Percentiles rank a stretch among this genome's conserved stretches.
phyloP scores from a whole-genome alignment of 441 rosid genomes.

The Macaranga tanarius region DNA sequence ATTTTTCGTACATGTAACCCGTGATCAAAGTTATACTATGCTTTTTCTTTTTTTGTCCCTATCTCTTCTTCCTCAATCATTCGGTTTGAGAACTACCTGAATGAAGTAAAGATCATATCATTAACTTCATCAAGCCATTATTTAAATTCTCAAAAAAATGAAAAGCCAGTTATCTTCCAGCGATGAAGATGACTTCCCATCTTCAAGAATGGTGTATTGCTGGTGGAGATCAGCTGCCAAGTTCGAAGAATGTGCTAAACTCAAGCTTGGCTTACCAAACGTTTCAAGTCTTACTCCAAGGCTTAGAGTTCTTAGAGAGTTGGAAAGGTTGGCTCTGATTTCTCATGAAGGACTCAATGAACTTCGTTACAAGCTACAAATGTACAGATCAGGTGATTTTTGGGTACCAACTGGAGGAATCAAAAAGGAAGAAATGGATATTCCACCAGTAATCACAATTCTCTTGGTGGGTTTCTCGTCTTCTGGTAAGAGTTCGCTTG shows the following conservation, averaged over 20 bases:
- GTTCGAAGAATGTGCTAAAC: conserved; percentile 38
- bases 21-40: not conserved
- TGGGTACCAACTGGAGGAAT: conserved; percentile 62
- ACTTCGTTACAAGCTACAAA: conserved; percentile 46
- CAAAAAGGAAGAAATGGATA: conserved; percentile 48
- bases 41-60: not conserved
- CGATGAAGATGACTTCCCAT: conserved; percentile 36
- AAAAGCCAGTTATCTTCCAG: conserved; percentile 32
- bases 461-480: conserved; percentile 57
- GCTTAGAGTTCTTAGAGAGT: conserved; percentile 41
- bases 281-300: conserved; percentile 44
- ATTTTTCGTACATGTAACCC: not conserved
- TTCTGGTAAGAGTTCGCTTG: conserved; percentile 59
- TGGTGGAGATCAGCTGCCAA: conserved; percentile 58
- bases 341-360: conserved; percentile 54
- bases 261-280: conserved; percentile 34
- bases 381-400: conserved; percentile 52
- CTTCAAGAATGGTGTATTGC: conserved; percentile 26
- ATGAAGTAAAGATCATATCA: not conserved
- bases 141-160: conserved; percentile 24
- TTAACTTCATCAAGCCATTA: not conserved
- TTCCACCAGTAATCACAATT: conserved; percentile 47
- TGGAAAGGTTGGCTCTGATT: conserved; percentile 52
- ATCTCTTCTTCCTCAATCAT: not conserved
- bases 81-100: not conserved